Evolutionary conservation across 2,329 filamentous ascomycete species (phyloP), one percentile per base, ranked within the genome.

Genomic region (Xylaria multiplex): DNA sequence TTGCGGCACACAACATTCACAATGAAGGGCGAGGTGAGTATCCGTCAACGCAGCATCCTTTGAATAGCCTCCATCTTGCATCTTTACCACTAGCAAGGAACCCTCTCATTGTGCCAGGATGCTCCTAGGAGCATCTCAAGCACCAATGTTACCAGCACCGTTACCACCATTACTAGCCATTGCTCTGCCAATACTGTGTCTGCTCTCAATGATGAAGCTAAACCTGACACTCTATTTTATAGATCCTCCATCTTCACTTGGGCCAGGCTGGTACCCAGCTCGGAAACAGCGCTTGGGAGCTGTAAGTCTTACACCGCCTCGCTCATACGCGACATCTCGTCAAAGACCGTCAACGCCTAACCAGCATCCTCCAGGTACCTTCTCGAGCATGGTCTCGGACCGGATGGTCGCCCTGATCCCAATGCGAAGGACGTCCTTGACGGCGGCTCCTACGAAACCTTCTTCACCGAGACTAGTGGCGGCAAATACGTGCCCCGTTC

Each of bases 271-370:
- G 89, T 81, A 87, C 85, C 77, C 89, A 91, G 86, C 88, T 91
- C 70, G 90, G 89, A 77, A 91, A 91, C 84, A 90, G 88, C 78
- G 89, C 90, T 74, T 91, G 89, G 89, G 89, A 91, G 82, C 88
- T 91, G 89, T 91, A 86, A 77, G 89, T 83, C 70, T 62, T 72
- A 76, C 74, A 75, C 73, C 69, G 70, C 64, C 62, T 61, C 40
- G 27, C 46, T 32, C 27, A 19, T 30, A n/a, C 11, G n/a, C 42
- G 6, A 35, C 22, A 43, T 30, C 54, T 8, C 37, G 37, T 30
- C 19, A 2, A 54, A 24, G 37, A 57, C 32, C 45, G 58, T 37
- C 32, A 9, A 56, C 30, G 43, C 19, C 58, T 63, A 52, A 59
- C 43, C 46, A 61, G 54, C 67, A 19, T 62, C 52, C 55, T 52